Evolutionary conservation across 2,329 filamentous ascomycete species (phyloP).

Genomic region (Talaromyces verruculosus): DNA sequence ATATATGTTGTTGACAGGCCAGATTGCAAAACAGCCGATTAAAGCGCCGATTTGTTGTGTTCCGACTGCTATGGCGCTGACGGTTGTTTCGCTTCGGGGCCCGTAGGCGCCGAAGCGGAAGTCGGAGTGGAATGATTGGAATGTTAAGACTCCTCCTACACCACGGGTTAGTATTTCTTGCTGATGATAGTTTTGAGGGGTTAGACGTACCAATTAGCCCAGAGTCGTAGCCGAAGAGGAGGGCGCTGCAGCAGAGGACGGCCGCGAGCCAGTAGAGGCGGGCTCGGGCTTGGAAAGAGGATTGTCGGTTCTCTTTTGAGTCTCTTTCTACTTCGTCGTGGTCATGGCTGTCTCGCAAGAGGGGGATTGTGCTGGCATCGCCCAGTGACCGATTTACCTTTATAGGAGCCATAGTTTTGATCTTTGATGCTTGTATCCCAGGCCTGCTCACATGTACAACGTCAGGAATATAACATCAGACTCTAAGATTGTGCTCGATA

Average conservation of each 20-base stretch:
- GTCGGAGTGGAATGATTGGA: slow-evolving; percentile 46
- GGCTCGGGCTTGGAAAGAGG: slow-evolving; percentile 38
- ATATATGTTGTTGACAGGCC: slow-evolving; percentile 49
- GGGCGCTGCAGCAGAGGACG: slow-evolving; percentile 55
- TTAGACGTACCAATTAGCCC: slow-evolving; percentile 42
- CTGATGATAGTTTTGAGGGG: too few relatives aligned
- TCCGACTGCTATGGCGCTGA: slow-evolving; percentile 52
- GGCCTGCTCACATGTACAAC: not conserved
- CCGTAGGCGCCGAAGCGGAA: slow-evolving; percentile 38
- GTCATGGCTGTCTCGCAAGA: not conserved
- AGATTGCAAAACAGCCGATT: slow-evolving; percentile 52
- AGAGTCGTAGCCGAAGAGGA: slow-evolving; percentile 46
- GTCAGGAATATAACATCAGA: not conserved
- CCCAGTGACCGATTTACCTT: not conserved
- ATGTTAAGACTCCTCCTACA: slow-evolving; percentile 49
- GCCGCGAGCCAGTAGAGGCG: slow-evolving; percentile 55
- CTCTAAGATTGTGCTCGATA: not conserved
- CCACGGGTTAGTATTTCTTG: too few relatives aligned
- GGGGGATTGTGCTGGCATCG: slow-evolving; percentile 13
- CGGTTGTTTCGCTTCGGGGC: slow-evolving; percentile 41
- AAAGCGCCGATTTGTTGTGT: slow-evolving; percentile 56
- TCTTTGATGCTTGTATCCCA: not conserved
- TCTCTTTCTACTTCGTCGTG: not conserved
- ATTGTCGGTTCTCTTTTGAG: not conserved
- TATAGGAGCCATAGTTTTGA: not conserved